Evolutionary conservation across 805 yeast species (phyloP), one percentile per base, ranked within the genome.

Genomic region (Komagataella pastoris): DNA sequence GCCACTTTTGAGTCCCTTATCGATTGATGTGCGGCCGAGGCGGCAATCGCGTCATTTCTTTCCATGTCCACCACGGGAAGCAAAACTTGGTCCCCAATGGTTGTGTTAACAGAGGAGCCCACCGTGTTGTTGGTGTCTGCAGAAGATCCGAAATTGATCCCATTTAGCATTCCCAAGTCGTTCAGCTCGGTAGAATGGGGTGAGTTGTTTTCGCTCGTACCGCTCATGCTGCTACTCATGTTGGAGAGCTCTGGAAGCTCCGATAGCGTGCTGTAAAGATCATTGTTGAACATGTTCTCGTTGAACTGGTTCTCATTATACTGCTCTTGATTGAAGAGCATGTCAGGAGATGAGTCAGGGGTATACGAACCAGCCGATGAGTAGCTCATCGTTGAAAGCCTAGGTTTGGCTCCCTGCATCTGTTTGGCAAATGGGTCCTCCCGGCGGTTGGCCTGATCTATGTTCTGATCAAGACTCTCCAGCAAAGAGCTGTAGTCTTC

Each of bases 1-100:
- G 64, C 50, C 18, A 70, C 51, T 12, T 57, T 56, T 24, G 55
- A 47, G 12, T 44, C 49, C 40, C 8, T 30, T 30, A 30, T 10
- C 40, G 40, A 30, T 7, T 30, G 40, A 10, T 30, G 40, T 5
- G 14, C 14, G 3, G 40, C 40, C 14, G 40, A 30, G 40, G 40
- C 40, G 4, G 14, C 40, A 30, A 30, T 10, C 3, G 40, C 40
- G 40, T 30, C 14, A 30, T 30, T 30, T 30, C 40, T 30, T 30
- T 30, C 40, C 40, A 30, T 30, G 4, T 30, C 40, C 14, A 30
- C 40, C 14, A 30, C 40, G 14, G 40, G 40, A 30, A 30, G 40
- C 14, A 30, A 10, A 10, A 30, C 40, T 14, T 10, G 14, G 14
- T 30, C 40, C 14, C 40, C 40, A 30, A 30, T 30, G 14, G 40